A percentile compares a stretch with the other conserved stretches of the same genome.
These are phyloP conservation scores for Salix udensis DNA, from an alignment of 345 rosid species.

Conservation along the genomic window DNA sequence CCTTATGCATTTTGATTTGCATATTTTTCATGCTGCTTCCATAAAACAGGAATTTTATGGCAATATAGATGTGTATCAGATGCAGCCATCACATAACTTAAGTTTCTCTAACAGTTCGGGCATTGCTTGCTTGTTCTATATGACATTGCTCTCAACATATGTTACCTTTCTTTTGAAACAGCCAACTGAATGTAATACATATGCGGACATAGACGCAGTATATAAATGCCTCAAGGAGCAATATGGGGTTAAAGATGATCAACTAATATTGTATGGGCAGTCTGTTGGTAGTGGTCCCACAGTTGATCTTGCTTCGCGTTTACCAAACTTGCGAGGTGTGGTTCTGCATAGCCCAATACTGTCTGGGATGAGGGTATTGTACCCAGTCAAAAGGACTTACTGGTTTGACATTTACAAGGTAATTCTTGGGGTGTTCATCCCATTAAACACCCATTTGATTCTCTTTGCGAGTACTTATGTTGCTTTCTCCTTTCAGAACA, in stretches of 20 bases:
- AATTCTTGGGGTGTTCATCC: background rate
- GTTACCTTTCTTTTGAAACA: slow-evolving; percentile 35
- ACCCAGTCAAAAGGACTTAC: slow-evolving; percentile 83
- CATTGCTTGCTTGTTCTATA: background rate
- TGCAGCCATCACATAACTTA: background rate
- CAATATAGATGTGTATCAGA: background rate
- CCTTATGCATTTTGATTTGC: background rate
- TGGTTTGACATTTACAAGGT: slow-evolving; percentile 99
- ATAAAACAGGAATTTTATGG: background rate
- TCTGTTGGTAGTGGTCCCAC: slow-evolving; percentile 99
- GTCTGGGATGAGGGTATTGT: slow-evolving; percentile 89
- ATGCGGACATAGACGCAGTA: slow-evolving; percentile 82
- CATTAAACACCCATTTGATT: slow-evolving; percentile 9
- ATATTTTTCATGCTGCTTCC: background rate
- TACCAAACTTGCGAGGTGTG: slow-evolving; percentile 73
- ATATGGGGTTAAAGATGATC: slow-evolving; percentile 83
- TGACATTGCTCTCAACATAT: background rate
- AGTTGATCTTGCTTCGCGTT: slow-evolving; percentile 81
- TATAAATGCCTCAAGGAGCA: slow-evolving; percentile 82
- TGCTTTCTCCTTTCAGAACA: slow-evolving; percentile 50
- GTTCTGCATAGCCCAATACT: slow-evolving; percentile 86
- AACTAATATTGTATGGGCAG: slow-evolving; percentile 85
- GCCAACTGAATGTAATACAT: slow-evolving; percentile 92
- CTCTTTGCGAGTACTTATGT: slow-evolving; percentile 4
- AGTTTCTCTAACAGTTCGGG: background rate